Base-by-base conservation (phyloP, 371 early-diverging fungal species). In the Apophysomyces variabilis region DNA sequence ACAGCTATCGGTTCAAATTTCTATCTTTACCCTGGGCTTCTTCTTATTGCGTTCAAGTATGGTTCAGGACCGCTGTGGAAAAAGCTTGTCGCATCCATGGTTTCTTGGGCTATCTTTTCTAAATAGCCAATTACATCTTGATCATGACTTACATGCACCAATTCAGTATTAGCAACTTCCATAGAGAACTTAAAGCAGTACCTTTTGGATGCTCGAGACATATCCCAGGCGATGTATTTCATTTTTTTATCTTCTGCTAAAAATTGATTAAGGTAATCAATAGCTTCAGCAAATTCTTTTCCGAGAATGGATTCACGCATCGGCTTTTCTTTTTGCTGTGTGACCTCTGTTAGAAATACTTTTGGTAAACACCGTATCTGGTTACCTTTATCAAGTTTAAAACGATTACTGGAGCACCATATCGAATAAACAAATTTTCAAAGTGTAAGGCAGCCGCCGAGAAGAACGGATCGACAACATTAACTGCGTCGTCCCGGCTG, bases 191-290 rank as follows among this genome's bases (percentile, higher is more conserved):
- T 18, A 8, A 18, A 21, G 9, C 14, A 47, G 32, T 77, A 90
- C 90, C 89, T 94, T 75, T 97, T 96, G 7, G 93, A 92, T 11
- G 98, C 97, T 41, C 95, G 76, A 7, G 97, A 95, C 99, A 99
- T 99, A 79, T 99, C 99, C 95, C 96, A 97, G 1, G 94, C 93
- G 65, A 95, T 88, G 72, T 99, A 97, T 65, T 88, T 81, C 44
- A 96, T 93, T 69, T 89, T 85, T 38, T 90, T 87, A n/a, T 90
- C 92, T 0, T 85, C 75, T 0, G 93, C 92, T 47, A 99, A 71
- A 57, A 93, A 93, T 68, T 95, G 94, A 69, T 95, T 97, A 58
- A 99, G 77, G 67, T 97, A 97, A 4, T 75, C 72, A 36, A 97
- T 85, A 7, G 92, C 85, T 46, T 91, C 89, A 0, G 87, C 77